Conservation (phyloP, 768 basidiomycete genomes). For the Mrakia blollopis region DNA sequence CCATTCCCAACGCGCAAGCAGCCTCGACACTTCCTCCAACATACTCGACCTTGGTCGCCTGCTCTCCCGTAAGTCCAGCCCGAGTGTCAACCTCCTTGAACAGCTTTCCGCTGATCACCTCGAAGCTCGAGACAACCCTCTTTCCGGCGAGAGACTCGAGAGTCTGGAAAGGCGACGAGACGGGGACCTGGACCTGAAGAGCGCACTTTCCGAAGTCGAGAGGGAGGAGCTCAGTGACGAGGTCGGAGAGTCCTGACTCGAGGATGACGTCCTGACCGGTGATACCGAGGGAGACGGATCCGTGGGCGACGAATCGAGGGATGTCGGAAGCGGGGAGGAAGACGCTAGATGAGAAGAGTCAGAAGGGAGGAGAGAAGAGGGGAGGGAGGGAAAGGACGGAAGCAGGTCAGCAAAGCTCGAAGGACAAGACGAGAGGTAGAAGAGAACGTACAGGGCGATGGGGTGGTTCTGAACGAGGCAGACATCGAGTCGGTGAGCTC, state of each 20-base stretch:
- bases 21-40: conserved; percentile 98
- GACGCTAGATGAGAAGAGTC: conserved; percentile 54
- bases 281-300: conserved; percentile 92
- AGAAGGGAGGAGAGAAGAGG: not conserved
- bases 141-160: conserved; percentile 81
- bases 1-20: conserved; percentile 89
- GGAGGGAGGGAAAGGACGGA: not conserved
- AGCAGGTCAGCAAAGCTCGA: not conserved
- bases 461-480: conserved; percentile 88
- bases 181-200: conserved; percentile 70
- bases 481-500: conserved; percentile 82
- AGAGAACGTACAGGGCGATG: conserved; percentile 76
- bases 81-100: conserved; percentile 53
- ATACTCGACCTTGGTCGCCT: conserved; percentile 80
- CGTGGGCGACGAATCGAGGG: conserved; percentile 96
- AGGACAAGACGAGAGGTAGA: not conserved
- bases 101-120: conserved; percentile 73
- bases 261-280: conserved; percentile 97
- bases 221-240: conserved; percentile 70
- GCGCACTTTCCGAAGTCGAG: conserved; percentile 91
- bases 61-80: conserved; percentile 51
- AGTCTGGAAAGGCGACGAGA: conserved; percentile 60
- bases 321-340: conserved; percentile 97
- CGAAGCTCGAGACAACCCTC: conserved; percentile 90
- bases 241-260: conserved; percentile 73